phyloP scores from a whole-genome alignment of 192 early-diverging fungal genomes.

The Umbelopsis isabellina region DNA sequence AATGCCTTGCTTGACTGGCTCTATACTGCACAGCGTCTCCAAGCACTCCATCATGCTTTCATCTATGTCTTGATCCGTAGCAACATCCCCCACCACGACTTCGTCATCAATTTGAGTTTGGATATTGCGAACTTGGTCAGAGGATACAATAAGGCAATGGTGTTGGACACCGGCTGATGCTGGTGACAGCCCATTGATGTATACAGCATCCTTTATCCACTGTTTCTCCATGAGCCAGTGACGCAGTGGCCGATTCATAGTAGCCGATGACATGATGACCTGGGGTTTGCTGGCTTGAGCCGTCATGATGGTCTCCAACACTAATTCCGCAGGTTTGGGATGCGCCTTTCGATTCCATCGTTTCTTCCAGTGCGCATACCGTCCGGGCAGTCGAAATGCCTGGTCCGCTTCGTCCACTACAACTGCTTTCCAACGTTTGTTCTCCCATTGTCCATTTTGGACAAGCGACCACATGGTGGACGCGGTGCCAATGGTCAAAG shows the following conservation, averaged over 20 bases:
- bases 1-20: conserved; percentile 47
- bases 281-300: conserved; percentile 43
- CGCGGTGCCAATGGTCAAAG: conserved; percentile 27
- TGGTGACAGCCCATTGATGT: conserved; percentile 59
- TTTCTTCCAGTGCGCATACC: conserved; percentile 47
- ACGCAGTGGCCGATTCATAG: conserved; percentile 68
- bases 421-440: conserved; percentile 40
- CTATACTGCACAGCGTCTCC: conserved; percentile 45
- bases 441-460: conserved; percentile 33
- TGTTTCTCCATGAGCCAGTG: conserved; percentile 51
- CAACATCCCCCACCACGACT: background rate
- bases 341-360: conserved; percentile 41
- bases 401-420: conserved; percentile 61
- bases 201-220: conserved; percentile 57
- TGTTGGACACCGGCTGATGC: conserved; percentile 48
- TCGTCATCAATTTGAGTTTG: conserved; percentile 11
- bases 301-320: conserved; percentile 20
- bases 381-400: conserved; percentile 52
- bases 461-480: conserved; percentile 28
- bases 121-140: conserved; percentile 50
- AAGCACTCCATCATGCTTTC: conserved; percentile 55
- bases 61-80: conserved; percentile 38
- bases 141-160: conserved; percentile 53
- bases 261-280: conserved; percentile 68
- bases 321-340: conserved; percentile 49